These are phyloP conservation scores for Thermothielavioides terrestris DNA, from an alignment of 495 filamentous ascomycete genomes.

Conservation along the genomic window DNA sequence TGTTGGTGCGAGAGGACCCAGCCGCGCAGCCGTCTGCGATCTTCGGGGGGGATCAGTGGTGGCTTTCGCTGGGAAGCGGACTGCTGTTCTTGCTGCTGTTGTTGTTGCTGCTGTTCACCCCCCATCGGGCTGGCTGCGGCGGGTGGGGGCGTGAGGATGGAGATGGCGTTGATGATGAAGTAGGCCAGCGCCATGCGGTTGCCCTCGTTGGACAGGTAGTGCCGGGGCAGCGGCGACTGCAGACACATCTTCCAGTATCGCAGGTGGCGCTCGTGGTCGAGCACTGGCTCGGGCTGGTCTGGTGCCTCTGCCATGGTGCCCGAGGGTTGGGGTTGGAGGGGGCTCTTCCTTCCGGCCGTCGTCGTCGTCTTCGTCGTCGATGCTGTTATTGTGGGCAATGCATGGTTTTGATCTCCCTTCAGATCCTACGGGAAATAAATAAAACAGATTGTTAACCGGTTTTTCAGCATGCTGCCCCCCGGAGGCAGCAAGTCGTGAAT, in stretches of 20 bases:
- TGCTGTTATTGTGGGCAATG: no score
- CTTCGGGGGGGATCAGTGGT: slow-evolving; percentile 28
- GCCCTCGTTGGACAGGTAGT: slow-evolving; percentile 79
- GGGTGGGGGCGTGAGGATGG: slow-evolving; percentile 32
- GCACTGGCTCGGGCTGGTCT: slow-evolving; percentile 28
- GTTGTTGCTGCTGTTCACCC: no score
- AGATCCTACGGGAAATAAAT: no score
- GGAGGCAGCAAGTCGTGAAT: neutral
- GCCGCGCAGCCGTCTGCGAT: slow-evolving; percentile 27
- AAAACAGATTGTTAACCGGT: no score
- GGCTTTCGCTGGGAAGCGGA: slow-evolving; percentile 9
- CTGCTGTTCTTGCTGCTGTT: neutral
- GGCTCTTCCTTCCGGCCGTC: neutral
- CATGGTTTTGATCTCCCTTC: no score
- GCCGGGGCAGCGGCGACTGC: slow-evolving; percentile 66
- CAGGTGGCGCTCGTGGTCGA: slow-evolving; percentile 67
- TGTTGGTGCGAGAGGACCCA: slow-evolving; percentile 69
- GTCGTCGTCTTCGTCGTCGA: no score
- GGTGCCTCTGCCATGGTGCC: slow-evolving; percentile 22
- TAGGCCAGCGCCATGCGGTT: slow-evolving; percentile 83
- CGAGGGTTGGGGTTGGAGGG: neutral
- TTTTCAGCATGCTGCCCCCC: no score
- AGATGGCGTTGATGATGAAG: slow-evolving; percentile 54
- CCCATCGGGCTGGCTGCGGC: no score
- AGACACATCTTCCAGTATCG: slow-evolving; percentile 91